Percentiles rank a stretch among this genome's conserved stretches.
Conservation (phyloP, 495 filamentous ascomycete genomes). For the Penicillium antarcticum region DNA sequence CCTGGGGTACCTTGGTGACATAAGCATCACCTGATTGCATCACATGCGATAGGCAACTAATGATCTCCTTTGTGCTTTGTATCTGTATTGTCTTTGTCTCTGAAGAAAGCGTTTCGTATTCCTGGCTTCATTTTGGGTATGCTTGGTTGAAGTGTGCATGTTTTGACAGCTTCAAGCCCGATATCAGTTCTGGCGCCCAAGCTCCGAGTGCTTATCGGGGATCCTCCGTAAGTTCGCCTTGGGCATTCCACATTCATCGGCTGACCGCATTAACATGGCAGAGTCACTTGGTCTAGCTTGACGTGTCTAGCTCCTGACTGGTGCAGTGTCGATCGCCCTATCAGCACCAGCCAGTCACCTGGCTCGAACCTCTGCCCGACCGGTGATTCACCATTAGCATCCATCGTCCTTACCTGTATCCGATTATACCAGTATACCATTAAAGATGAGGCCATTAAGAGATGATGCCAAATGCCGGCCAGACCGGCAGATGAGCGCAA, state of each 20-base stretch:
- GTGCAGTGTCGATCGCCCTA: constrained; percentile 16
- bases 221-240: constrained; percentile 3
- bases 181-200: not conserved
- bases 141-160: no score
- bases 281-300: constrained; percentile 8
- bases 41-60: no score
- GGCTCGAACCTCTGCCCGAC: constrained; percentile 13
- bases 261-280: constrained; percentile 20
- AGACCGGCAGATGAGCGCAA: constrained; percentile 31
- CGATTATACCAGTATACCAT: constrained; percentile 3
- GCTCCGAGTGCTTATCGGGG: constrained; percentile 21
- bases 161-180: no score
- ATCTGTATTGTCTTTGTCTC: no score
- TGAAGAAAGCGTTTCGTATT: no score
- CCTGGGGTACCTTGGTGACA: no score
- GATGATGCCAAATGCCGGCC: constrained; percentile 32
- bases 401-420: constrained; percentile 2
- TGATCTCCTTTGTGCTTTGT: no score
- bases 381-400: constrained; percentile 4
- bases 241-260: not conserved
- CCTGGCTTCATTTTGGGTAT: no score
- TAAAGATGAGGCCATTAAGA: constrained; percentile 30
- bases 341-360: constrained; percentile 24
- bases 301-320: constrained; percentile 16
- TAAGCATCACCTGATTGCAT: no score